Evolutionary conservation across 83 land plant genomes (phyloP).

Genomic region (Picea abies): DNA sequence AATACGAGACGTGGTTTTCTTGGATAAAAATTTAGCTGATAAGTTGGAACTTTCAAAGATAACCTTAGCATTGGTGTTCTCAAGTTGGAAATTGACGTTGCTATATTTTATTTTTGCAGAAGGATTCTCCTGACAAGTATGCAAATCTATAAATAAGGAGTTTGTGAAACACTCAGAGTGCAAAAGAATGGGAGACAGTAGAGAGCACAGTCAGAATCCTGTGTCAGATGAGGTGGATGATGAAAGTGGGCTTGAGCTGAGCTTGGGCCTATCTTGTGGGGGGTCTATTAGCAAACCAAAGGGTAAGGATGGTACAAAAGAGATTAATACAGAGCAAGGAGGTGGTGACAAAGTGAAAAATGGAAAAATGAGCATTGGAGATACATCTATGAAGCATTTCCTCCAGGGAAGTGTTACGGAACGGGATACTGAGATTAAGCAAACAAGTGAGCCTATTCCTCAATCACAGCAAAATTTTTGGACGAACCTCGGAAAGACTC

Average conservation of each 20-base stretch:
- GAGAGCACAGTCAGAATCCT: not conserved
- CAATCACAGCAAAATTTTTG: constrained; percentile 33
- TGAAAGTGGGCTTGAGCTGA: constrained; percentile 66
- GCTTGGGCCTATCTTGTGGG: constrained; percentile 68
- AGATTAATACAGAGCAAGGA: constrained; percentile 31
- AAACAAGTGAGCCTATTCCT: constrained; percentile 20
- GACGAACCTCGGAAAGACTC: constrained; percentile 24
- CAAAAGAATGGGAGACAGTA: constrained; percentile 8
- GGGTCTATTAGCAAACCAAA: constrained; percentile 42
- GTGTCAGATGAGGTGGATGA: constrained; percentile 45
- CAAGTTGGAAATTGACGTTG: too few relatives aligned
- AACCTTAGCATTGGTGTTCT: too few relatives aligned
- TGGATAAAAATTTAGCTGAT: too few relatives aligned
- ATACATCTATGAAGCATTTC: constrained; percentile 28
- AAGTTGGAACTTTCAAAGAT: too few relatives aligned
- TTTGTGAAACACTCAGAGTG: constrained; percentile 6
- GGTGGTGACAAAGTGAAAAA: constrained; percentile 21
- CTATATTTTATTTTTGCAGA: too few relatives aligned
- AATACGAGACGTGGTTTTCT: too few relatives aligned
- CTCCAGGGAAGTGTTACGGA: constrained; percentile 21
- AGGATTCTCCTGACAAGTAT: too few relatives aligned
- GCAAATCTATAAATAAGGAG: too few relatives aligned
- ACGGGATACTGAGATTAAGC: constrained; percentile 21
- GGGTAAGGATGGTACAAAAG: constrained; percentile 25
- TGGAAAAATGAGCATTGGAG: constrained; percentile 7